Base-by-base conservation (phyloP, 1,284 basidiomycete genomes). In the Fomitopsis pinicola region DNA sequence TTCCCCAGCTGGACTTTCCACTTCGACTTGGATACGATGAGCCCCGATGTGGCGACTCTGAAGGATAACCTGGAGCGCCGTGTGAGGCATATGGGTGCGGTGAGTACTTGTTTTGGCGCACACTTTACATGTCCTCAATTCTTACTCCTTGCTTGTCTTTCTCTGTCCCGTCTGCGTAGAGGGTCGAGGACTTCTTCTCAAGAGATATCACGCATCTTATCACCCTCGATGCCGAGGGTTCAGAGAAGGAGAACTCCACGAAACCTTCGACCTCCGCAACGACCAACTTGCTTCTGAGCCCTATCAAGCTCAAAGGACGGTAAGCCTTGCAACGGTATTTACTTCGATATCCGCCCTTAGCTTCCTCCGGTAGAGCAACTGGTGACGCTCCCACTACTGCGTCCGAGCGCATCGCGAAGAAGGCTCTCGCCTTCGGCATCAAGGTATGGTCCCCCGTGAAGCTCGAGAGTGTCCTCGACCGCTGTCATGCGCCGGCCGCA, bases 381-480 rank as follows among this genome's bases (percentile, higher is more conserved):
- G 65, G 68, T 22, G 69, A 74, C n/a, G 45, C 59, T 26, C 62
- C 64, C 8, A 38, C 58, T 38, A 56, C 63, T 15, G 64, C 66
- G 19, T 58, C 59, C 9, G 68, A 82, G 44, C 82, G 82, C 60
- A 81, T 95, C 38, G 80, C 94, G 5, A 76, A 82, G 60, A 94
- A 95, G 72, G 95, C 95, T 1, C 77, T 85, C 55, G 80, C 82
- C 40, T 89, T 92, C 66, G 84, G 86, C 42, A 91, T 95, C 75
- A 98, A 98, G 76, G 86, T 98, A 35, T 99, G 97, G 96, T 87
- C 78, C 44, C 78, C 88, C 5, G 76, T 84, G 19, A 92, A 92
- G 71, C 80, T 91, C 8, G 79, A 92, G 72, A 95, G 82, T 69
- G 91, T 91, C 46, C 70, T 88, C 46, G 78, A 83, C 55, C 85